phyloP scores from a whole-genome alignment of 768 basidiomycete genomes.

The Leccinum imitatum region DNA sequence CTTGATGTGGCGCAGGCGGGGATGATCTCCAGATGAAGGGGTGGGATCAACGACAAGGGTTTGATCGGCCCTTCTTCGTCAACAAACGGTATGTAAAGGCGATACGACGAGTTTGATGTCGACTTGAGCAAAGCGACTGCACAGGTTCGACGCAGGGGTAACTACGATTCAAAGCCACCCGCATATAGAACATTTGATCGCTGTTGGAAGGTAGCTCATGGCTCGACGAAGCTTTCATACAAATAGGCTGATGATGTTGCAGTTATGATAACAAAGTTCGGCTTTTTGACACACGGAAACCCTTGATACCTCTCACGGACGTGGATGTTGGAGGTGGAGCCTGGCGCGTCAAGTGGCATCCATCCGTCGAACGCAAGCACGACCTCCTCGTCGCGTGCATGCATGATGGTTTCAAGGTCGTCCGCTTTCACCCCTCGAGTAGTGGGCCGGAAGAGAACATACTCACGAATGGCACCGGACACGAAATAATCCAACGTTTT shows the following conservation, averaged over 20 bases:
- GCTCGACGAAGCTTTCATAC: neutral
- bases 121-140: slow-evolving; percentile 2
- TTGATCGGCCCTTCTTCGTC: slow-evolving; percentile 55
- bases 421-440: slow-evolving; percentile 32
- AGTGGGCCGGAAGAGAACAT: slow-evolving; percentile 1
- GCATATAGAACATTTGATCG: slow-evolving; percentile 73
- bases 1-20: slow-evolving; percentile 58
- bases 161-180: slow-evolving; percentile 89
- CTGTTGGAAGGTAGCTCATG: slow-evolving; percentile 78
- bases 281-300: slow-evolving; percentile 80
- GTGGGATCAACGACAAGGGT: slow-evolving; percentile 82
- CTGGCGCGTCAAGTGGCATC: slow-evolving; percentile 98
- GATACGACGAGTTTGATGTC: neutral
- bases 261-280: slow-evolving; percentile 85
- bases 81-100: slow-evolving; percentile 61
- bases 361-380: slow-evolving; percentile 55
- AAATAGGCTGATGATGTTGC: slow-evolving; percentile 1
- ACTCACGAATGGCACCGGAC: slow-evolving; percentile 17
- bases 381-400: slow-evolving; percentile 94
- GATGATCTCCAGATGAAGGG: slow-evolving; percentile 88
- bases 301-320: slow-evolving; percentile 51
- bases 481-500: slow-evolving; percentile 55
- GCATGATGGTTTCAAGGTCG: slow-evolving; percentile 94
- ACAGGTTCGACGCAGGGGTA: slow-evolving; percentile 88
- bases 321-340: slow-evolving; percentile 85